Evolutionary conservation across 2,329 filamentous ascomycete species (phyloP).

Genomic region (Cladosporium austrohemisphaericum): DNA sequence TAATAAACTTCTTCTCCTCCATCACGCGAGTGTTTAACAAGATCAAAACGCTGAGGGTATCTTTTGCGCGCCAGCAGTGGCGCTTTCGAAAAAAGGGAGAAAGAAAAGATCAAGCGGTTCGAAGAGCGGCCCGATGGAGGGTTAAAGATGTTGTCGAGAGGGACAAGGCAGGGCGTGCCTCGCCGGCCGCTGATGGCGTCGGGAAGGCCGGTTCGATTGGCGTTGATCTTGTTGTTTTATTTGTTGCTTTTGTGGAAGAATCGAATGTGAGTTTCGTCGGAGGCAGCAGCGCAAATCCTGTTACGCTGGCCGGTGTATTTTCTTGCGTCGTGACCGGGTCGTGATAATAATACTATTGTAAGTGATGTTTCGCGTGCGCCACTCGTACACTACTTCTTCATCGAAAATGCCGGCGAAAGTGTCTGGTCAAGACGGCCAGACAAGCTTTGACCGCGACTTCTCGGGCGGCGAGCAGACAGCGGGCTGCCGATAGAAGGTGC

Average conservation of each 20-base stretch:
- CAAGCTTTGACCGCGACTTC: constrained; percentile 19
- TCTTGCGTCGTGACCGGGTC: constrained; percentile 8
- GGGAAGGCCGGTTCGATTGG: not conserved
- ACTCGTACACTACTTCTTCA: constrained; percentile 6
- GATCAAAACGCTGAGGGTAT: constrained; percentile 3
- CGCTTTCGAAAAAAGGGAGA: too few species aligned
- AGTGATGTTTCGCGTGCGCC: too few species aligned
- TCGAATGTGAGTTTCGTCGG: not conserved
- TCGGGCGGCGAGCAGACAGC: constrained; percentile 19
- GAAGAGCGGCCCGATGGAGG: too few species aligned
- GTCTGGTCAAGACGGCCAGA: constrained; percentile 16
- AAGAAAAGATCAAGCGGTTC: not conserved
- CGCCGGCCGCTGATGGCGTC: not conserved
- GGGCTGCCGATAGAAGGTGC: constrained; percentile 18
- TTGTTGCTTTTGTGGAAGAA: constrained; percentile 5
- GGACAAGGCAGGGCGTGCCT: not conserved
- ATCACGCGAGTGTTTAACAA: too few species aligned
- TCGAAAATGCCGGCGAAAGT: constrained; percentile 4
- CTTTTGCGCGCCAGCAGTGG: not conserved
- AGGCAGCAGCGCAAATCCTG: constrained; percentile 10
- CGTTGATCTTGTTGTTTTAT: not conserved
- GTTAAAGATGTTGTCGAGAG: not conserved
- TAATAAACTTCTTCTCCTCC: too few species aligned
- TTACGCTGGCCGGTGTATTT: constrained; percentile 15
- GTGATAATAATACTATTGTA: not conserved